Evolutionary conservation across 2,329 filamentous ascomycete genomes (phyloP).

Genomic region (Aspergillus transmontanensis): DNA sequence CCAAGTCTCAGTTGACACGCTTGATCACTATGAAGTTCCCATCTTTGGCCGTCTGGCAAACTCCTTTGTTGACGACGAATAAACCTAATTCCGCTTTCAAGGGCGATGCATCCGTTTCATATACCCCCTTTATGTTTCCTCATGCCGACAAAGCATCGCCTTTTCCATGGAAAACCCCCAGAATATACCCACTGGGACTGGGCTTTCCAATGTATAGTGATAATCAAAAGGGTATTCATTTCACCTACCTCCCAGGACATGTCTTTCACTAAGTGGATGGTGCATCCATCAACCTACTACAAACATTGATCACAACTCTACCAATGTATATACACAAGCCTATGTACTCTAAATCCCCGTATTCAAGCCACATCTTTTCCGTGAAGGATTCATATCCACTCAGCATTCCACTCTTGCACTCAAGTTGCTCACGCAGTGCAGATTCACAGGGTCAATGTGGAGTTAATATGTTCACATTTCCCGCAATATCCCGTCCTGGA

Average conservation of each 20-base stretch:
- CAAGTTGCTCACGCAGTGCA: background rate
- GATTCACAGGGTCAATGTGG: background rate
- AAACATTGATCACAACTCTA: background rate
- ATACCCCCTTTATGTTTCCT: background rate
- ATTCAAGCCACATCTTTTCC: background rate
- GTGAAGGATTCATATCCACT: background rate
- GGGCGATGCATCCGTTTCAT: background rate
- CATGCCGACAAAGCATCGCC: background rate
- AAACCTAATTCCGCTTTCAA: background rate
- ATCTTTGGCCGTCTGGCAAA: slow-evolving; percentile 84
- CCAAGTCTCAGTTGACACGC: slow-evolving; percentile 57
- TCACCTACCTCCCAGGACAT: background rate
- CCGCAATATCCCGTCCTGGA: background rate
- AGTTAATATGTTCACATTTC: background rate
- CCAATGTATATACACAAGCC: slow-evolving; percentile 2
- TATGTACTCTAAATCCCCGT: slow-evolving; percentile 3
- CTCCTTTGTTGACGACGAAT: slow-evolving; percentile 88
- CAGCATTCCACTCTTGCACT: background rate
- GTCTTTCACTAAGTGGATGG: background rate
- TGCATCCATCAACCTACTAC: background rate
- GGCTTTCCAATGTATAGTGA: background rate
- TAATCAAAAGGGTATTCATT: background rate
- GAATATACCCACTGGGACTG: background rate
- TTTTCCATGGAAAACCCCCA: background rate
- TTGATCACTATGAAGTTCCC: slow-evolving; percentile 78